phyloP scores from a whole-genome alignment of 495 filamentous ascomycete species.

The Trichoderma reesei region DNA sequence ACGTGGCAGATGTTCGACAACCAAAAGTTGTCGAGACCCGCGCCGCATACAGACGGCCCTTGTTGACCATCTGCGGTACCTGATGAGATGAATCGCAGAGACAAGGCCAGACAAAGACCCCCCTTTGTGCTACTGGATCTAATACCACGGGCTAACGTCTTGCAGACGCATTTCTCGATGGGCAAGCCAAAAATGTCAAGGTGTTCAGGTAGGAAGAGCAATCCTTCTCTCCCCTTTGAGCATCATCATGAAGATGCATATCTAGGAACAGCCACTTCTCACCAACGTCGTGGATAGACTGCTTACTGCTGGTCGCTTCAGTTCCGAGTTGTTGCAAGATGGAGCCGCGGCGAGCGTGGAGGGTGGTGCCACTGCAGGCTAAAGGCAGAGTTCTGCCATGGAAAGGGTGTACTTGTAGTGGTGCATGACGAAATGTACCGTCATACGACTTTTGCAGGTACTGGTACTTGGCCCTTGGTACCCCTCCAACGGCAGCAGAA shows the following conservation, averaged over 20 bases:
- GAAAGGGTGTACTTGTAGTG: slow-evolving; percentile 14
- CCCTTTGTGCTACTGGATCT: no score
- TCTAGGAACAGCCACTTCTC: background rate
- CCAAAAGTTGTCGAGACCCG: background rate
- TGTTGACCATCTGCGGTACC: no score
- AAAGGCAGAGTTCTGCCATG: background rate
- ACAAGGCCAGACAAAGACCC: background rate
- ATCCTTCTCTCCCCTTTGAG: background rate
- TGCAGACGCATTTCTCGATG: no score
- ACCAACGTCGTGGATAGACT: no score
- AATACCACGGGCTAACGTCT: no score
- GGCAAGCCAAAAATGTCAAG: no score
- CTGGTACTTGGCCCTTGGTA: slow-evolving; percentile 10
- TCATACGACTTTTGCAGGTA: slow-evolving; percentile 15
- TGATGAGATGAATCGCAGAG: background rate
- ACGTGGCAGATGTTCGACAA: background rate
- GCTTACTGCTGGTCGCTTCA: no score
- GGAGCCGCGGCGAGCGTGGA: background rate
- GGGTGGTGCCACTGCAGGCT: background rate
- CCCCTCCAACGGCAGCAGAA: background rate
- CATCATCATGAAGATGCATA: background rate
- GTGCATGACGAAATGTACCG: slow-evolving; percentile 14
- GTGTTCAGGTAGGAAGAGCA: no score
- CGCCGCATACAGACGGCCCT: background rate
- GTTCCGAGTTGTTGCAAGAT: background rate